A percentile compares a stretch with the other conserved stretches of the same genome.
These are phyloP conservation scores for Megacollybia marginata DNA, from an alignment of 768 basidiomycete species.

Conservation along the genomic window DNA sequence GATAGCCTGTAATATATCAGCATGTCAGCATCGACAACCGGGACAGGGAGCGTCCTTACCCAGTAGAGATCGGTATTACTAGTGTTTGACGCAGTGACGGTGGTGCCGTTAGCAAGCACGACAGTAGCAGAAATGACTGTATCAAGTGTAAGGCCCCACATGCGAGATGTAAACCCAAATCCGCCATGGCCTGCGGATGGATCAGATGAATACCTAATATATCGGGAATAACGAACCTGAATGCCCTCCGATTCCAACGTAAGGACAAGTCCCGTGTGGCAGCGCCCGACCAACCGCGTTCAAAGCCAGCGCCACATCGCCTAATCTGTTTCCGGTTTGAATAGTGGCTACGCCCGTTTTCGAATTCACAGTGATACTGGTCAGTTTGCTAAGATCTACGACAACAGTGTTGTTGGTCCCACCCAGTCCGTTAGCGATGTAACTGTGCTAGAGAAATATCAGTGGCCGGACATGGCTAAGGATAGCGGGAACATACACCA, in stretches of 20 bases:
- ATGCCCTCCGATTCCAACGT: constrained; percentile 1
- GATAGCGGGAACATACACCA: neutral
- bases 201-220: constrained; percentile 10
- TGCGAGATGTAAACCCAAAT: constrained; percentile 40
- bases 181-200: constrained; percentile 18
- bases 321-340: constrained; percentile 7
- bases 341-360: constrained; percentile 10
- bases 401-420: constrained; percentile 5
- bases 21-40: neutral
- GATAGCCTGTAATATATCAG: constrained; percentile 22
- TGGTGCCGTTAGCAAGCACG: constrained; percentile 40
- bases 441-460: neutral
- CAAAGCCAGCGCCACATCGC: constrained; percentile 7
- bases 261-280: neutral
- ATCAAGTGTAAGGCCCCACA: constrained; percentile 47
- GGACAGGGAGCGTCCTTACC: constrained; percentile 20
- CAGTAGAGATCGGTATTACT: constrained; percentile 44
- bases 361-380: constrained; percentile 5
- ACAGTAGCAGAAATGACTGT: constrained; percentile 31
- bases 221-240: constrained; percentile 21
- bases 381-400: constrained; percentile 6
- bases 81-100: constrained; percentile 27
- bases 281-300: neutral
- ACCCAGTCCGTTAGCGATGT: constrained; percentile 1
- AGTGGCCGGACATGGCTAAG: neutral